A percentile compares a stretch with the other conserved stretches of the same genome.
Evolutionary conservation across 1,139 yeast species (phyloP).

Genomic region (Candida tunisiensis): DNA sequence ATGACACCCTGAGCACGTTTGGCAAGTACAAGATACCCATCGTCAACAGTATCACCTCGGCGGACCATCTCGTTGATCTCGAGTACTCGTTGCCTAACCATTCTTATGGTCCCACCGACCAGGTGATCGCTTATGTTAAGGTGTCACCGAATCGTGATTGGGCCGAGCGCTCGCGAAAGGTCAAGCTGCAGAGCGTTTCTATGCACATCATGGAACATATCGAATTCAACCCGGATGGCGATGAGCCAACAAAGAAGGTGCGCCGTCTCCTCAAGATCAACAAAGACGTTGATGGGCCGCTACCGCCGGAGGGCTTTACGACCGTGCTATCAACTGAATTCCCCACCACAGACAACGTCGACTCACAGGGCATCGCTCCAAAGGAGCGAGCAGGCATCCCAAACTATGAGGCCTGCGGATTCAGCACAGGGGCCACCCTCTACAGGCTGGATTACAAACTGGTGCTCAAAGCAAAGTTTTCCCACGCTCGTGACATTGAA

Average conservation of each 20-base stretch:
- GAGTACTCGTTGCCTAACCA: constrained; percentile 19
- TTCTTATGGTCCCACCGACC: constrained; percentile 24
- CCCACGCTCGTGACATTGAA: constrained; percentile 22
- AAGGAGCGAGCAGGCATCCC: constrained; percentile 21
- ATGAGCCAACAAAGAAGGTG: constrained; percentile 13
- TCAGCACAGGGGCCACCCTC: constrained; percentile 20
- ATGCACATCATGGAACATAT: constrained; percentile 21
- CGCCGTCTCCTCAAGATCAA: constrained; percentile 16
- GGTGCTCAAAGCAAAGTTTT: constrained; percentile 19
- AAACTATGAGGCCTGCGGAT: constrained; percentile 16
- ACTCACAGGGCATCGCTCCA: constrained; percentile 14
- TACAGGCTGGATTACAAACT: constrained; percentile 19
- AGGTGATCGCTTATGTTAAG: constrained; percentile 14
- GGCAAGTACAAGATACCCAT: constrained; percentile 19
- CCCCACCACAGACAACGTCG: constrained; percentile 13
- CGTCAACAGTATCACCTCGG: constrained; percentile 12
- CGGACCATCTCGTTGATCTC: constrained; percentile 21
- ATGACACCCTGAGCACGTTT: constrained; percentile 24
- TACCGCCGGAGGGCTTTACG: constrained; percentile 13
- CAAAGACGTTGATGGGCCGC: constrained; percentile 13
- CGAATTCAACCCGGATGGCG: constrained; percentile 16
- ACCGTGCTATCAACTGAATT: constrained; percentile 16
- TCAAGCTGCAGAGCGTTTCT: constrained; percentile 19
- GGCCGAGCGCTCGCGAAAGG: constrained; percentile 18
- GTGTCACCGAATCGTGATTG: constrained; percentile 21